phyloP scores from a whole-genome alignment of 1,139 yeast genomes.

The Candida sp. region DNA sequence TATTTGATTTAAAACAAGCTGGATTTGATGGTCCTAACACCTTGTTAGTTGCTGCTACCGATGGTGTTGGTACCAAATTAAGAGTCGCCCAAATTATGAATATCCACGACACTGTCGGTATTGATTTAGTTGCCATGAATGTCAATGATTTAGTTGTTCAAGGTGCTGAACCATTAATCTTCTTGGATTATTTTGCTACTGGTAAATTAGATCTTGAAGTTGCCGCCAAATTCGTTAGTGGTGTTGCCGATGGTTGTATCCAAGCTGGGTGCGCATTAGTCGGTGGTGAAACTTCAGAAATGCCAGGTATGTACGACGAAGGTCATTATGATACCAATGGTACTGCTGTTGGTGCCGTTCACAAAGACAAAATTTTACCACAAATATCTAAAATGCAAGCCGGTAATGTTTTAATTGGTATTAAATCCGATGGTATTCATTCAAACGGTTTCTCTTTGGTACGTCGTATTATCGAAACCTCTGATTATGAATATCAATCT shows the following conservation, averaged over 20 bases:
- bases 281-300: slow-evolving; percentile 99
- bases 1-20: slow-evolving; percentile 85
- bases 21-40: slow-evolving; percentile 79
- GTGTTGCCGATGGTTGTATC: slow-evolving; percentile 96
- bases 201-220: slow-evolving; percentile 82
- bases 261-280: slow-evolving; percentile 96
- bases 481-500: slow-evolving; percentile 64
- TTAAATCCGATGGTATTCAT: slow-evolving; percentile 90
- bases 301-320: slow-evolving; percentile 98
- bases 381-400: slow-evolving; percentile 57
- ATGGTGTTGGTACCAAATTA: slow-evolving; percentile 98
- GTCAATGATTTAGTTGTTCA: slow-evolving; percentile 97
- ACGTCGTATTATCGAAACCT: slow-evolving; percentile 86
- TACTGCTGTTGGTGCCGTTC: slow-evolving; percentile 98
- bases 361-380: slow-evolving; percentile 73
- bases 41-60: slow-evolving; percentile 93
- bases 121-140: slow-evolving; percentile 98
- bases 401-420: slow-evolving; percentile 84
- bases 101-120: slow-evolving; percentile 95
- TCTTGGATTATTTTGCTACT: slow-evolving; percentile 95
- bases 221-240: slow-evolving; percentile 87
- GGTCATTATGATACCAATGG: slow-evolving; percentile 99
- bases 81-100: slow-evolving; percentile 89
- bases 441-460: slow-evolving; percentile 96
- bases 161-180: slow-evolving; percentile 97